Conservation (phyloP, 129 eudicot species). For the Rutidosis leptorrhynchoides region DNA sequence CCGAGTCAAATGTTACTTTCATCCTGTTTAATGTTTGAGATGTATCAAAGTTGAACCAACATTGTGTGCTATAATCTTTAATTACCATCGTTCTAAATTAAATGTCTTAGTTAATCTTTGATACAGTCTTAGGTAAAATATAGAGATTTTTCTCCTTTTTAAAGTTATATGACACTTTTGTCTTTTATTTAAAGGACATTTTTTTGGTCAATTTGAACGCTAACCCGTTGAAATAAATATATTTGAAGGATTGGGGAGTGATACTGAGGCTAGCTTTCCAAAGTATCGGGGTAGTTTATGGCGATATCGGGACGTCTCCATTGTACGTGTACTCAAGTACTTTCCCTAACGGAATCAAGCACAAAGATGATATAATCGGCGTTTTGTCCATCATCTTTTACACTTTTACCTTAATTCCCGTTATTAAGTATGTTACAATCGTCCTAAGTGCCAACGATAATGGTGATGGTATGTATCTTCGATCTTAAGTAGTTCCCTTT, state of each 20-base stretch:
- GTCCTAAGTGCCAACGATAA: conserved; percentile 76
- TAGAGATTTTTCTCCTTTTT: no score
- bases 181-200: no score
- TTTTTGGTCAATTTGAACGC: no score
- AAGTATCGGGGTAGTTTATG: conserved; percentile 81
- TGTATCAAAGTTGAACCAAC: no score
- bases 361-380: conserved; percentile 64
- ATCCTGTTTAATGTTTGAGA: no score
- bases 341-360: conserved; percentile 57
- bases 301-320: conserved; percentile 92
- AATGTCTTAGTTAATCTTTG: no score
- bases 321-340: conserved; percentile 61
- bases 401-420: conserved; percentile 69
- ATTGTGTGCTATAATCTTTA: no score
- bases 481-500: background rate
- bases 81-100: no score
- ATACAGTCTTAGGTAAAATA: no score
- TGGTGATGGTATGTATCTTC: conserved; percentile 57
- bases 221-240: background rate
- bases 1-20: no score
- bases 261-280: conserved; percentile 66
- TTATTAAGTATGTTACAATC: conserved; percentile 66
- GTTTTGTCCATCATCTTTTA: conserved; percentile 67
- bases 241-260: conserved; percentile 45
- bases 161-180: no score